Evolutionary conservation across 441 rosid genomes (phyloP), one percentile per base, ranked within the genome.

Genomic region (Syzygium malaccense): DNA sequence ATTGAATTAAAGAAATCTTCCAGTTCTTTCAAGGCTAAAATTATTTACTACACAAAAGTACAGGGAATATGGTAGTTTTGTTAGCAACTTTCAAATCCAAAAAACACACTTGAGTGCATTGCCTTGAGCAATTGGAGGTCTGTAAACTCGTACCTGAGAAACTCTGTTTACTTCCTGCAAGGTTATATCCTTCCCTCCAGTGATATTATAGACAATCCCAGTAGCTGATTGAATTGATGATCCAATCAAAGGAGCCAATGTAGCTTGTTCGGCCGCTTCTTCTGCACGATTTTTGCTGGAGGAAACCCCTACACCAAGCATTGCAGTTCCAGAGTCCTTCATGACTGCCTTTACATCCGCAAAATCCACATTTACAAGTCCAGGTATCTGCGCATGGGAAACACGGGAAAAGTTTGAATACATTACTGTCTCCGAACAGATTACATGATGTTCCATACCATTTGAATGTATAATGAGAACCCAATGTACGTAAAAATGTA

Each of bases 181-280:
- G 30, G 99, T 98, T 86, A 98, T 95, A 93, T 98, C 99, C 92
- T 94, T 98, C 87, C 99, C 99, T 89, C 99, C 99, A 0, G 99
- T 96, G 80, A 98, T 98, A 89, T 98, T 98, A 92, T 96, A 98
- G 54, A 98, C 99, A 7, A 98, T 98, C 23, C 99, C 99, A 37
- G 99, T 98, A 55, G 99, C 99, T 71, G 99, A 98, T 87, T 98
- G 98, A 86, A 98, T 96, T 45, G 99, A 98, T 92, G 99, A 98
- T 75, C 99, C 99, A 51, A 98, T 95, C 91, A 98, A 88, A 32
- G 99, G 99, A 89, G 99, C 98, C 92, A 96, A 92, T 54, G 98
- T 98, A 51, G 99, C 99, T 90, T 98, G 98, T 88, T 98, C 99
- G 75, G 99, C 99, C 4, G 99, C 99, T 92, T 96, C 99, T 95